Evolutionary conservation across 2,329 filamentous ascomycete genomes (phyloP).

Genomic region (Passalora sequoiae): DNA sequence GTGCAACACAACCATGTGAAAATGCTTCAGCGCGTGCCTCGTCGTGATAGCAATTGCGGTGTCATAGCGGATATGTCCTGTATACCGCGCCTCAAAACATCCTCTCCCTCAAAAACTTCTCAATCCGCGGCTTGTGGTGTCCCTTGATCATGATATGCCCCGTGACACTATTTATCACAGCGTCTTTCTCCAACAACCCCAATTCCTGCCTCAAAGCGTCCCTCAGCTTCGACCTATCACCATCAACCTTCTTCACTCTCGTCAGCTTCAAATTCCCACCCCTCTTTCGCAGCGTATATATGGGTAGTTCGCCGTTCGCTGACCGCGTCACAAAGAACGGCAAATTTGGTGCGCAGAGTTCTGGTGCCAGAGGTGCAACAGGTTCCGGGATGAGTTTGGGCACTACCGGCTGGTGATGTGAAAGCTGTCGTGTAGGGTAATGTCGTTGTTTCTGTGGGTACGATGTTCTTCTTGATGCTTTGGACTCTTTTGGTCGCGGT

Average conservation of each 20-base stretch:
- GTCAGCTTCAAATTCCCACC: conserved; percentile 74
- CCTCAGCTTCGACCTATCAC: conserved; percentile 60
- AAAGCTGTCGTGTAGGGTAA: conserved; percentile 30
- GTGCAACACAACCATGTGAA: too few relatives aligned
- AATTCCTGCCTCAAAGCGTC: conserved; percentile 59
- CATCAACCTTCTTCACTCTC: conserved; percentile 71
- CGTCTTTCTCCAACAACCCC: conserved; percentile 41
- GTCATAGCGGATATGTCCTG: too few relatives aligned
- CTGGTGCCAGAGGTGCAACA: conserved; percentile 23
- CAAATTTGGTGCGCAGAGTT: conserved; percentile 42
- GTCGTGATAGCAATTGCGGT: too few relatives aligned
- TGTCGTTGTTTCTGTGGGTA: conserved; percentile 32
- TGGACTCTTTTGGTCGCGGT: conserved; percentile 35
- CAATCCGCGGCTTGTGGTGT: conserved; percentile 30
- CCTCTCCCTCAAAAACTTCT: conserved; percentile 34
- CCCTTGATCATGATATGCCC: conserved; percentile 67
- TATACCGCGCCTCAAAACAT: conserved; percentile 34
- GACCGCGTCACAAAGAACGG: conserved; percentile 72
- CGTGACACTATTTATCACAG: conserved; percentile 58
- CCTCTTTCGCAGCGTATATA: conserved; percentile 69
- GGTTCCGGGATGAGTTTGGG: conserved; percentile 26
- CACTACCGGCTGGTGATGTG: conserved; percentile 20
- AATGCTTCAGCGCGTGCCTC: too few relatives aligned
- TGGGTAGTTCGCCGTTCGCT: conserved; percentile 62
- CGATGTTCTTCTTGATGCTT: conserved; percentile 32